These are phyloP conservation scores for Solanum rostratum DNA, from an alignment of 257 asterid species.

Conservation along the genomic window DNA sequence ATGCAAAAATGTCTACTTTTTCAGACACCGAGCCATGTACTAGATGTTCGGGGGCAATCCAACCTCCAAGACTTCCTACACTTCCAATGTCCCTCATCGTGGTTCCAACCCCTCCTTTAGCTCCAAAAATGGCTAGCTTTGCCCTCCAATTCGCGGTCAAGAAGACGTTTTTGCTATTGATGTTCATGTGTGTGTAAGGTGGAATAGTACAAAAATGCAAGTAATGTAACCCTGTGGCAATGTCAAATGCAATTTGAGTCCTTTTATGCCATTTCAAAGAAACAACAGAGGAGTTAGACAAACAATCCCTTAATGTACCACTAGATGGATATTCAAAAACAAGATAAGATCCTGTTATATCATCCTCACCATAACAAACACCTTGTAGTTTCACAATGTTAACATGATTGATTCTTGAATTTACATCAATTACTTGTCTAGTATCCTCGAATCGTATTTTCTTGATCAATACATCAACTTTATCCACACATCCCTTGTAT, in stretches of 20 bases:
- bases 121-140: constrained; percentile 34
- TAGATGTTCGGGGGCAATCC: constrained; percentile 18
- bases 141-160: constrained; percentile 64
- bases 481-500: constrained; percentile 37
- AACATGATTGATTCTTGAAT: constrained; percentile 60
- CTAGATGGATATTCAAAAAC: constrained; percentile 49
- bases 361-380: constrained; percentile 42
- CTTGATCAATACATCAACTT: constrained; percentile 36
- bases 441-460: constrained; percentile 32
- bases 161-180: constrained; percentile 33
- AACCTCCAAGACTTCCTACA: neutral
- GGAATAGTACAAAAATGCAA: constrained; percentile 54
- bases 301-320: constrained; percentile 47
- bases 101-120: neutral
- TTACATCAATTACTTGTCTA: constrained; percentile 38
- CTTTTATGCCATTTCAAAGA: constrained; percentile 40
- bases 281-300: constrained; percentile 9
- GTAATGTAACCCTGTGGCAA: constrained; percentile 58
- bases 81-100: constrained; percentile 8
- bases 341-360: constrained; percentile 32
- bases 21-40: constrained; percentile 7
- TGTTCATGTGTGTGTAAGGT: constrained; percentile 25
- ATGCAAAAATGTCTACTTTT: constrained; percentile 43
- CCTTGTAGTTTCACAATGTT: constrained; percentile 56
- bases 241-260: constrained; percentile 59